Conservation (phyloP, 176 grass and related monocot species). For the Oryza officinalis region DNA sequence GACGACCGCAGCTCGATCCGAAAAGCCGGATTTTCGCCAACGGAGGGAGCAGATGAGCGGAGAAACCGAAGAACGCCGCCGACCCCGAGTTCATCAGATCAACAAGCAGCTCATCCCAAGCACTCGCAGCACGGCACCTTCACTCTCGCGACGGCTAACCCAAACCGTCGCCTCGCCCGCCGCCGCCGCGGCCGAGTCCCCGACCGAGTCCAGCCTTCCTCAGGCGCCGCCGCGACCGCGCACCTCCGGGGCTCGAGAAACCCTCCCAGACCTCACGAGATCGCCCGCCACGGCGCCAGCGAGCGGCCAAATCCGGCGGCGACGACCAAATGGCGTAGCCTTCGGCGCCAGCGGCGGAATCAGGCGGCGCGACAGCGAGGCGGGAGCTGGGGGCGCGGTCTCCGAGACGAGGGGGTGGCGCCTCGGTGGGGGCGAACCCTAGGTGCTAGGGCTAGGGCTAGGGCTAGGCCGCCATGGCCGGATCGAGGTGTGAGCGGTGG, state of each 20-base stretch:
- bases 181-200: background rate
- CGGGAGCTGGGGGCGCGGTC: background rate
- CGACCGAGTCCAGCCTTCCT: background rate
- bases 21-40: background rate
- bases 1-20: constrained; percentile 6
- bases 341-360: constrained; percentile 31
- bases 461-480: constrained; percentile 48
- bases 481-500: constrained; percentile 49
- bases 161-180: background rate
- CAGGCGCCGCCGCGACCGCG: background rate
- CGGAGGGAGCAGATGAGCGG: constrained; percentile 24
- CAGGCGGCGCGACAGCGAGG: constrained; percentile 12
- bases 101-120: background rate
- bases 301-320: constrained; percentile 6
- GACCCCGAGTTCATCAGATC: constrained; percentile 39
- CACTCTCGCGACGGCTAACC: constrained; percentile 9
- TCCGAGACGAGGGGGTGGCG: background rate
- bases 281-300: background rate
- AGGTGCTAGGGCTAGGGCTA: constrained; percentile 40
- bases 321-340: constrained; percentile 4
- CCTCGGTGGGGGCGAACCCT: constrained; percentile 35
- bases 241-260: background rate
- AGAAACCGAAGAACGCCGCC: constrained; percentile 41
- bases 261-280: constrained; percentile 1
- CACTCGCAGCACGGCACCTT: background rate